Conservation (phyloP, 805 yeast species). For the Kluyveromyces starmeri region DNA sequence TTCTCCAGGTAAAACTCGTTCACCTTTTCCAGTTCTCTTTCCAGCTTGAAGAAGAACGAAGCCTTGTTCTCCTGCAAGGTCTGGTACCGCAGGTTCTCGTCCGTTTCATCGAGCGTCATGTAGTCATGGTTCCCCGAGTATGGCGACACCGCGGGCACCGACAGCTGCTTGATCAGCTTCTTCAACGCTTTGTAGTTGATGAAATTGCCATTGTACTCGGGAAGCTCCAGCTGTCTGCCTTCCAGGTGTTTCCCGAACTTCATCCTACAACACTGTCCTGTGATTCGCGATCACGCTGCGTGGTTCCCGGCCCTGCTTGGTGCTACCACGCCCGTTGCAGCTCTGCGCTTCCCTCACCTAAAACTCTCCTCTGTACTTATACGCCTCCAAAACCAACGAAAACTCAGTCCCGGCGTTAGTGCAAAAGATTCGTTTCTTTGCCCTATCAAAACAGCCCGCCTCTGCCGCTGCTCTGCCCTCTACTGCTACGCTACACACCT, state of each 20-base stretch:
- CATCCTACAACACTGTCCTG: conserved; percentile 37
- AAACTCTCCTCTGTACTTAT: too few relatives aligned
- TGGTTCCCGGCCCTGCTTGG: too few relatives aligned
- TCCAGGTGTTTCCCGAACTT: conserved; percentile 95
- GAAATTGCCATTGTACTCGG: conserved; percentile 89
- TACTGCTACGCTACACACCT: too few relatives aligned
- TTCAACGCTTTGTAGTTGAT: conserved; percentile 91
- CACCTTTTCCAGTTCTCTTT: conserved; percentile 92
- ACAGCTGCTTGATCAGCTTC: conserved; percentile 77
- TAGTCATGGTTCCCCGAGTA: conserved; percentile 20
- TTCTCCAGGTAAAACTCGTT: conserved; percentile 86
- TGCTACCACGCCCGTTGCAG: too few relatives aligned
- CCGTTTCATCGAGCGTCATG: conserved; percentile 30
- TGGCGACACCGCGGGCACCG: conserved; percentile 32
- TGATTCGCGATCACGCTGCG: too few relatives aligned
- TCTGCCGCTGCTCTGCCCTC: too few relatives aligned
- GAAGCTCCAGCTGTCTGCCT: conserved; percentile 85
- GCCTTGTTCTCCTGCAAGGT: conserved; percentile 83
- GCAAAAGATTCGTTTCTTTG: too few relatives aligned
- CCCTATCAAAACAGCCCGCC: too few relatives aligned
- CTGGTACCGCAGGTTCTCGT: conserved; percentile 34
- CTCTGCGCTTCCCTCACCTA: too few relatives aligned
- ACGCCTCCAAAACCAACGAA: too few relatives aligned
- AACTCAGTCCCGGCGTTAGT: too few relatives aligned
- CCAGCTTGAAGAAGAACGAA: conserved; percentile 75